Percentiles rank a stretch among this genome's conserved stretches.
These are phyloP conservation scores for Canna indica DNA, from an alignment of 176 grass and related monocot species.

Conservation along the genomic window DNA sequence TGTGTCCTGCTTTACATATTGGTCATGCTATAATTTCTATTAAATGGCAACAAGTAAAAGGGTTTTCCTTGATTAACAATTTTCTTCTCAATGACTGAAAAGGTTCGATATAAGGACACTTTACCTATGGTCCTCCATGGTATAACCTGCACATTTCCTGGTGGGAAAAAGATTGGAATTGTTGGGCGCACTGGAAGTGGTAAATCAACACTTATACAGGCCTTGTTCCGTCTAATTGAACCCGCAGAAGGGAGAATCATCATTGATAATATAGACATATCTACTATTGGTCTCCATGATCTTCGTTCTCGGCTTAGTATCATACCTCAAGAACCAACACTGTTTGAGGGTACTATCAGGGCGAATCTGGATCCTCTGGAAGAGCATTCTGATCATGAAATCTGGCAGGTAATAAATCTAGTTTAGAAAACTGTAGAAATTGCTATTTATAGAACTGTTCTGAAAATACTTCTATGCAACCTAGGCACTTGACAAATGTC, in stretches of 20 bases:
- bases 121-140: constrained; percentile 80
- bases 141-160: constrained; percentile 73
- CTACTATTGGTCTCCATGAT: constrained; percentile 85
- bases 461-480: constrained; percentile 6
- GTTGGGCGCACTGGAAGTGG: constrained; percentile 98
- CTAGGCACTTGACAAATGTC: constrained; percentile 93
- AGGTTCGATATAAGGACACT: constrained; percentile 92
- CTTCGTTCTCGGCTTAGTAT: constrained; percentile 79
- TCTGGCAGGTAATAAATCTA: constrained; percentile 75
- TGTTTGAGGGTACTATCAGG: constrained; percentile 93
- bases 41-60: background rate
- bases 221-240: constrained; percentile 90
- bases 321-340: constrained; percentile 89
- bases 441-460: background rate
- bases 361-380: constrained; percentile 91
- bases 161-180: constrained; percentile 87
- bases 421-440: background rate
- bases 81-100: background rate
- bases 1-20: background rate
- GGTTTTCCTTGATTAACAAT: background rate
- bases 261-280: constrained; percentile 67
- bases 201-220: constrained; percentile 99
- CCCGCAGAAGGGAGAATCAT: constrained; percentile 62
- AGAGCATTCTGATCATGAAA: constrained; percentile 58
- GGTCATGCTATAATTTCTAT: constrained; percentile 4